Base-by-base conservation (phyloP, 139 green algal genomes). In the Chlorella sp. region DNA sequence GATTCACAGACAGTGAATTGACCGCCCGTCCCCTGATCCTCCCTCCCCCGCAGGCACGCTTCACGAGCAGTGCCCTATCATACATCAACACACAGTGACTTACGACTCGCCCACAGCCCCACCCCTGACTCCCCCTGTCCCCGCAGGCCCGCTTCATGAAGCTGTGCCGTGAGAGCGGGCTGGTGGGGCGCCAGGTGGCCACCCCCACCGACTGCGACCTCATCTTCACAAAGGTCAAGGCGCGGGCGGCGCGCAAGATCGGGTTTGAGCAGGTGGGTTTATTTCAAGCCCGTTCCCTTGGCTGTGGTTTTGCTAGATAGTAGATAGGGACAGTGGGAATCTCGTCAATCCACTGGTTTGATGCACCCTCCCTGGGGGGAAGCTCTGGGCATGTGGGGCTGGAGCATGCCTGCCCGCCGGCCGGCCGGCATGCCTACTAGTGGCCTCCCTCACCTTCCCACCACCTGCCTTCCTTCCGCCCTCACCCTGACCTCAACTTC, bases 311-410 rank as follows among this genome's bases (percentile, higher is more conserved):
- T 92, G 95, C 92, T 95, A 96, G 93, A 95, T 95, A 95, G 95
- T 96, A 95, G 91, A 96, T 97, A 96, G 94, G 95, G 94, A 97
- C 95, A 97, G 94, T 96, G 94, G 94, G 95, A 97, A 95, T 96
- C 95, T 96, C 95, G 91, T 96, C 97, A 96, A 96, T 96, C 94
- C 95, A 96, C 97, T 93, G 93, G 94, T 94, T 95, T 94, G 91
- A 96, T 96, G 93, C n/a, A n/a, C n/a, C n/a, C n/a, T n/a, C n/a
- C n/a, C n/a, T n/a, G n/a, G n/a, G n/a, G n/a, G 94, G 94, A 96
- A 93, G 94, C 94, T 95, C 95, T 96, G 95, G 95, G 87, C 92
- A 57, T 57, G 48, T n/a, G n/a, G n/a, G n/a, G n/a, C n/a, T n/a
- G n/a, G n/a, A n/a, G n/a, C n/a, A n/a, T n/a, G n/a, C n/a, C n/a